Base-by-base conservation (phyloP, 2,329 filamentous ascomycete genomes). In the Penicillium freii region DNA sequence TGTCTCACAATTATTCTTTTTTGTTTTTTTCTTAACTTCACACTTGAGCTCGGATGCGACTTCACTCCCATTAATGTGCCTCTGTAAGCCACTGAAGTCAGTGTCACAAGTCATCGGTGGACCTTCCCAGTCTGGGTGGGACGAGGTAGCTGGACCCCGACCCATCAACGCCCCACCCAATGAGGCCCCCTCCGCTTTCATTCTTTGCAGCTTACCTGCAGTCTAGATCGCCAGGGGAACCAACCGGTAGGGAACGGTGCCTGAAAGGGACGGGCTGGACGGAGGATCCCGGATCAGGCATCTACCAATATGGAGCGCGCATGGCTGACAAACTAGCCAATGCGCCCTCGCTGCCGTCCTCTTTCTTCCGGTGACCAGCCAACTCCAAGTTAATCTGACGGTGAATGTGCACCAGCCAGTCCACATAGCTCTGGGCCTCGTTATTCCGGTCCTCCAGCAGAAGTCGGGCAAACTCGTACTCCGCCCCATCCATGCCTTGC, bases 381-480 rank as follows among this genome's bases (percentile, higher is more conserved):
- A 85, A 73, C 83, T 99, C 94, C 62, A 96, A 81, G 72, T 96
- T 92, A 63, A 99, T 94, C 65, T 90, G 87, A 67, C 93, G 88
- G 77, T 99, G 94, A 61, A 97, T 83, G 75, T 96, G 90, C 57
- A 99, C 94, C 69, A 99, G 81, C 94, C 94, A 99, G 77, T 99
- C 94, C 34, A 97, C 94, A 75, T 97, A 99, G 72, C 90, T 96
- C 77, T 96, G 92, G 36, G 94, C 94, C 78, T 99, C 94, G 66
- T 96, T 96, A 74, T 97, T 97, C 63, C 94, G 85, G 71, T 99
- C 94, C 77, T 99, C 94, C 33, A 96, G 87, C 64, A 99, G 76
- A 76, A 95, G 81, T 52, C 92, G 82, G 8, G 94, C 94, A 79
- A 97, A 99, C 75, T 99, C 94, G 69, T 92, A 97, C 75, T 99